Base-by-base conservation (phyloP, 805 yeast species). In the Barnettozyma californica region DNA sequence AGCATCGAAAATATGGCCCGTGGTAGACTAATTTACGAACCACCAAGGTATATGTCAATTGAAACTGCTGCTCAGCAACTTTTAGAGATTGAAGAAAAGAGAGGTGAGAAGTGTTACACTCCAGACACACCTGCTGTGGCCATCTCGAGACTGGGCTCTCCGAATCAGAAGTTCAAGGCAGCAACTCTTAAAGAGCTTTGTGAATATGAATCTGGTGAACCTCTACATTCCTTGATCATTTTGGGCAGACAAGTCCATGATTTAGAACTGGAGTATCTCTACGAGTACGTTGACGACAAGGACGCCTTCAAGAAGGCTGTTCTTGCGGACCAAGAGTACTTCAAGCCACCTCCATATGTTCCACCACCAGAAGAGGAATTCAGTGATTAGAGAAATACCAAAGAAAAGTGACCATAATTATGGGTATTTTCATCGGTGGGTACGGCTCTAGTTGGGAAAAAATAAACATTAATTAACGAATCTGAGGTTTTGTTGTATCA, bases 41-140 rank as follows among this genome's bases (percentile, higher is more conserved):
- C 98, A 33, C 99, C 99, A 44, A 77, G 99, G 64, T 92, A 90
- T 69, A 92, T 92, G 99, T 78, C 82, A 53, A 90, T 94, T 54
- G 79, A 84, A 46, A 88, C 95, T 43, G 96, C 97, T 51, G 91
- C 96, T 36, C 75, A 77, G 50, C 98, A 92, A 67, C 71, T 92
- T 57, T 68, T 92, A 45, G 98, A 94, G 66, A 78, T 91, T 51
- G 98, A 92, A 69, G 92, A 86, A 59, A 65, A 67, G 37, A 80
- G 95, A 65, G 70, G 76, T 16, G 90, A 88, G 60, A 67, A 77
- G 52, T 96, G 95, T 10, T 92, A 92, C 66, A 81, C 91, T 5
- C 81, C 84, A 43, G 74, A 84, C 43, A 91, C 98, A 1, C 97
- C 98, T 16, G 92, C 96, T 61, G 90, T 92, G 33, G 95, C 97